Conservation (phyloP, 2,329 filamentous ascomycete species). For the Amylocarpus encephaloides region DNA sequence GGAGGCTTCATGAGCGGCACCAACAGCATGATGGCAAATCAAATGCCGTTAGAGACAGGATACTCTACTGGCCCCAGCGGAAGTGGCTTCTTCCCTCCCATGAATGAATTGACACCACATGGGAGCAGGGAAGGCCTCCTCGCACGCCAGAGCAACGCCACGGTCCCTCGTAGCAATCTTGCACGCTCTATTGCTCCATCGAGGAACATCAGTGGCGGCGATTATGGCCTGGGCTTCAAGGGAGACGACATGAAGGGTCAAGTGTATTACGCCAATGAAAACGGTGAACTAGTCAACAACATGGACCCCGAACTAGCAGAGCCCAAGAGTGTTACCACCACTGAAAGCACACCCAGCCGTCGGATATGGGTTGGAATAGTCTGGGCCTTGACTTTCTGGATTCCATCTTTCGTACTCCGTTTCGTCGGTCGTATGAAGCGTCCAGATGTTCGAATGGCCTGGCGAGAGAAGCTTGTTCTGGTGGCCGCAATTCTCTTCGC, state of each 20-base stretch:
- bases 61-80: slow-evolving; percentile 54
- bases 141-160: slow-evolving; percentile 18
- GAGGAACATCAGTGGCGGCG: slow-evolving; percentile 58
- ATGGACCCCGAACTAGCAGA: slow-evolving; percentile 74
- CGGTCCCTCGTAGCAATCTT: slow-evolving; percentile 40
- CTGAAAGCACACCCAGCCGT: slow-evolving; percentile 55
- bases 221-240: slow-evolving; percentile 84
- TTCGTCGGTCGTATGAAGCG: slow-evolving; percentile 91
- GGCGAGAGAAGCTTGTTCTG: slow-evolving; percentile 89
- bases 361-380: slow-evolving; percentile 75
- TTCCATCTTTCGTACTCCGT: slow-evolving; percentile 78
- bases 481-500: slow-evolving; percentile 73
- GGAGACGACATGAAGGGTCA: slow-evolving; percentile 72
- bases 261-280: slow-evolving; percentile 64
- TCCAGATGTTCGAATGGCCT: slow-evolving; percentile 89
- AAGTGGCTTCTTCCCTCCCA: slow-evolving; percentile 66
- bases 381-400: slow-evolving; percentile 89
- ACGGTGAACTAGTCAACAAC: slow-evolving; percentile 58
- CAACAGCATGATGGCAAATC: slow-evolving; percentile 46
- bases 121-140: slow-evolving; percentile 69
- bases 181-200: slow-evolving; percentile 57
- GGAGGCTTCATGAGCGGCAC: slow-evolving; percentile 32
- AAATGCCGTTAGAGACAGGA: slow-evolving; percentile 58
- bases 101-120: slow-evolving; percentile 54
- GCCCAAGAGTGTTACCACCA: slow-evolving; percentile 68